Percentiles rank a stretch among this genome's conserved stretches.
phyloP scores from a whole-genome alignment of 495 filamentous ascomycete genomes.

The Daldinia grandis region DNA sequence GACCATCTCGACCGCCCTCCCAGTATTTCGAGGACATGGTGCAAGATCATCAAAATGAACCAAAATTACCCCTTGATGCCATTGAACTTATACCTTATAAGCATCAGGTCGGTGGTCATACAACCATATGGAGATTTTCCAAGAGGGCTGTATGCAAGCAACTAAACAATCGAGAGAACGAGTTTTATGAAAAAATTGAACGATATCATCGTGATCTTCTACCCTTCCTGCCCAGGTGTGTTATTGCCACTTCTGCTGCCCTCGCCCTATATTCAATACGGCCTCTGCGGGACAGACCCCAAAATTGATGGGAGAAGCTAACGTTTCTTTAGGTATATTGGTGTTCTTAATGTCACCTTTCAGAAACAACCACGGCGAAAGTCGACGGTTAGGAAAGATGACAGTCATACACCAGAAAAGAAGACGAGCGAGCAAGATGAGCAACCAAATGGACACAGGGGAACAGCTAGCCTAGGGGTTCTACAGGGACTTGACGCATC shows the following conservation, averaged over 20 bases:
- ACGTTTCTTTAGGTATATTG: conserved; percentile 78
- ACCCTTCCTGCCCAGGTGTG: conserved; percentile 90
- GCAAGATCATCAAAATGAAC: conserved; percentile 55
- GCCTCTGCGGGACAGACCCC: conserved; percentile 6
- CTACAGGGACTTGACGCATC: conserved; percentile 19
- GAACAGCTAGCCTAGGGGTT: conserved; percentile 12
- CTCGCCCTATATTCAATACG: neutral
- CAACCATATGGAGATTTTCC: conserved; percentile 94
- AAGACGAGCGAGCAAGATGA: conserved; percentile 38
- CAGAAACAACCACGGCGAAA: conserved; percentile 79
- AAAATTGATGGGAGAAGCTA: conserved; percentile 24
- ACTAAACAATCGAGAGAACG: conserved; percentile 95
- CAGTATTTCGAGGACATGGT: conserved; percentile 56
- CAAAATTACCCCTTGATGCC: conserved; percentile 77
- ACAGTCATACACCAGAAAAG: conserved; percentile 37
- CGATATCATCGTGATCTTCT: conserved; percentile 86
- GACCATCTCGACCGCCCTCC: conserved; percentile 48
- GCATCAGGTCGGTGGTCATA: conserved; percentile 97
- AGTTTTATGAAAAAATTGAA: conserved; percentile 98
- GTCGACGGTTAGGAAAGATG: conserved; percentile 61
- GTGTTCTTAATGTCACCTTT: conserved; percentile 96
- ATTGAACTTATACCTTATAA: conserved; percentile 97
- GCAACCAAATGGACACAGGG: conserved; percentile 36
- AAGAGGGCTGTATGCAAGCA: conserved; percentile 96
- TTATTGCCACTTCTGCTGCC: conserved; percentile 38